phyloP scores from a whole-genome alignment of 2,329 filamentous ascomycete genomes.

The Fusarium paranaense region DNA sequence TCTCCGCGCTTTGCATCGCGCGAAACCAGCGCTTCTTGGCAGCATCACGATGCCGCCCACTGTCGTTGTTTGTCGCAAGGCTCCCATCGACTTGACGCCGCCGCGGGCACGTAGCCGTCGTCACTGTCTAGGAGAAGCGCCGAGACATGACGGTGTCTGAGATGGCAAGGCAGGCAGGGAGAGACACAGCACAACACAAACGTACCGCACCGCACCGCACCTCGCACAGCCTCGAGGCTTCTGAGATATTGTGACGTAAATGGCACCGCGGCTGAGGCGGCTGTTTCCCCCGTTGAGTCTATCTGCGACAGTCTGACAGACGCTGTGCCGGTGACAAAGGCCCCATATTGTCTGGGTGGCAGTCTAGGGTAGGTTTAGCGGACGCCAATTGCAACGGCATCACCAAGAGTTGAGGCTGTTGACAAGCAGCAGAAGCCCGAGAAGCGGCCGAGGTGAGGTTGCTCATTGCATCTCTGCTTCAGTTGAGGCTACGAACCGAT shows the following conservation, averaged over 20 bases:
- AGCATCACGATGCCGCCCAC: constrained; percentile 8
- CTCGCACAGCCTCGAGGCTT: neutral
- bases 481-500: neutral
- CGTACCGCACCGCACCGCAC: no score
- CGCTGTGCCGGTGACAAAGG: neutral
- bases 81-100: constrained; percentile 1
- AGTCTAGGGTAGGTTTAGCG: constrained; percentile 23
- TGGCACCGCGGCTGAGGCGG: constrained; percentile 13
- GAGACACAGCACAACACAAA: neutral
- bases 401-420: neutral
- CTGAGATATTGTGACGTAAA: constrained; percentile 26
- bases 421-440: neutral
- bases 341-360: neutral
- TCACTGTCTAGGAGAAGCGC: constrained; percentile 7
- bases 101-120: neutral
- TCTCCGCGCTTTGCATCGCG: constrained; percentile 2
- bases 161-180: constrained; percentile 7
- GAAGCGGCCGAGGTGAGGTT: neutral
- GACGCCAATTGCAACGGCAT: neutral
- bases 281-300: neutral
- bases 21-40: constrained; percentile 18
- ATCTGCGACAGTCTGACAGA: constrained; percentile 10
- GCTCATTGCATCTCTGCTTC: neutral
- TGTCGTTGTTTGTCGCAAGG: neutral
- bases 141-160: constrained; percentile 11